Percentiles rank a stretch among this genome's conserved stretches.
These are phyloP conservation scores for Lactarius hengduanensis DNA, from an alignment of 768 basidiomycete species.

Conservation along the genomic window DNA sequence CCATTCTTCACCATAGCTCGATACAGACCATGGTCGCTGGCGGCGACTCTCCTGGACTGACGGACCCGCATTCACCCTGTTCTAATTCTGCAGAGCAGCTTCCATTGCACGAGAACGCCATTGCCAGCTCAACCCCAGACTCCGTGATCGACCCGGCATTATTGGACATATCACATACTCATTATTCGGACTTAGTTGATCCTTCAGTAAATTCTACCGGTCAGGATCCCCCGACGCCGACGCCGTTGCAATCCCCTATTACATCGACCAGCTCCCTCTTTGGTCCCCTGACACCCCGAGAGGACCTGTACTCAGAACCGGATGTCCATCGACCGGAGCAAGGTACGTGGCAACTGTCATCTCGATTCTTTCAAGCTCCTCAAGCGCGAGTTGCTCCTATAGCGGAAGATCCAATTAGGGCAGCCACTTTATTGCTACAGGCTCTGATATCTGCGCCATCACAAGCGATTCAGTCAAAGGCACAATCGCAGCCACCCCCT, in stretches of 20 bases:
- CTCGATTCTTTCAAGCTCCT: slow-evolving; percentile 11
- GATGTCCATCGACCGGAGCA: slow-evolving; percentile 33
- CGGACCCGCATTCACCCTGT: slow-evolving; percentile 53
- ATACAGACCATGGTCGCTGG: neutral
- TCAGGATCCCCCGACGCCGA: slow-evolving; percentile 21
- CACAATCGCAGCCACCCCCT: slow-evolving; percentile 2
- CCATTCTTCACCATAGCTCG: slow-evolving; percentile 3
- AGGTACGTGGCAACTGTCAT: slow-evolving; percentile 23
- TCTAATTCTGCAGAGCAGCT: neutral
- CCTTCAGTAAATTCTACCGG: slow-evolving; percentile 26
- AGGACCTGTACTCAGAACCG: slow-evolving; percentile 39
- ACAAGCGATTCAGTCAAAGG: slow-evolving; percentile 22
- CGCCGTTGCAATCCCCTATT: slow-evolving; percentile 27
- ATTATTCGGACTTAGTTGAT: slow-evolving; percentile 10
- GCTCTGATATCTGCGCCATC: slow-evolving; percentile 9
- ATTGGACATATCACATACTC: slow-evolving; percentile 11
- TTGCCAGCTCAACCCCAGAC: slow-evolving; percentile 9
- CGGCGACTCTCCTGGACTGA: slow-evolving; percentile 40
- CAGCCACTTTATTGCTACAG: slow-evolving; percentile 26
- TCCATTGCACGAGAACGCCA: neutral
- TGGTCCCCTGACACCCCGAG: slow-evolving; percentile 36
- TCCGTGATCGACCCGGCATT: slow-evolving; percentile 30
- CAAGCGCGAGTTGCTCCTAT: slow-evolving; percentile 11
- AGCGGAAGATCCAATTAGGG: slow-evolving; percentile 31
- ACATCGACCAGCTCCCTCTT: slow-evolving; percentile 30